A percentile compares a stretch with the other conserved stretches of the same genome.
Conservation (phyloP, 2,329 filamentous ascomycete genomes). For the Ustulina deusta region DNA sequence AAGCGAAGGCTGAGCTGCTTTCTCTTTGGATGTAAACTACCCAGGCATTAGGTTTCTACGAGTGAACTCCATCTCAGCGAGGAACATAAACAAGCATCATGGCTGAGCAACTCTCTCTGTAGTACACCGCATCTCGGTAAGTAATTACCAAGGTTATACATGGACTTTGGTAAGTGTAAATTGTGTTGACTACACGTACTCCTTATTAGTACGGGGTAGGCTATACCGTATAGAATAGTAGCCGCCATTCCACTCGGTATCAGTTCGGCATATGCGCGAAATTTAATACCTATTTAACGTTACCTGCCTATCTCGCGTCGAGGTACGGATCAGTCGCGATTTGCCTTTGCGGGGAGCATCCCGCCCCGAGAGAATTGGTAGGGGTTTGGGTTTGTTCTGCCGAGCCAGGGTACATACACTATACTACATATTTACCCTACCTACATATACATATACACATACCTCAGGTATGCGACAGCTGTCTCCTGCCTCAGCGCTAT, state of each 20-base stretch:
- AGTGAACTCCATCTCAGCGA: neutral
- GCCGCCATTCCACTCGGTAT: neutral
- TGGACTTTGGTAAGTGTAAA: neutral
- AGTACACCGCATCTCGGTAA: neutral
- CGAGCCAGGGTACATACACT: neutral
- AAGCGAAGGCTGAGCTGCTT: constrained; percentile 1
- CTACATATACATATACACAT: no score
- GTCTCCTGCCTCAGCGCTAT: neutral
- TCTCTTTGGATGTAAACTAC: neutral
- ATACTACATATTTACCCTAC: neutral
- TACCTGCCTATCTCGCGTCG: neutral
- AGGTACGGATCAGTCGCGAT: neutral
- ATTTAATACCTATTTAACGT: neutral
- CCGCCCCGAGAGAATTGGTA: neutral
- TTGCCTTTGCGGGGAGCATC: neutral
- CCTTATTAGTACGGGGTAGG: no score
- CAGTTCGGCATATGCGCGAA: neutral
- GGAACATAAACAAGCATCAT: neutral
- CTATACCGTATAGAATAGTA: no score
- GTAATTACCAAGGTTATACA: neutral
- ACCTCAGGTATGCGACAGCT: neutral
- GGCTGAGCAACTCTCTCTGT: neutral
- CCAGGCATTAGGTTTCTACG: neutral
- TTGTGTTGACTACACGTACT: neutral
- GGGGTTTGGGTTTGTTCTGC: neutral